Evolutionary conservation across 1,139 yeast species (phyloP), one percentile per base, ranked within the genome.

Genomic region (Hemisphaericaspora xylofermentans): DNA sequence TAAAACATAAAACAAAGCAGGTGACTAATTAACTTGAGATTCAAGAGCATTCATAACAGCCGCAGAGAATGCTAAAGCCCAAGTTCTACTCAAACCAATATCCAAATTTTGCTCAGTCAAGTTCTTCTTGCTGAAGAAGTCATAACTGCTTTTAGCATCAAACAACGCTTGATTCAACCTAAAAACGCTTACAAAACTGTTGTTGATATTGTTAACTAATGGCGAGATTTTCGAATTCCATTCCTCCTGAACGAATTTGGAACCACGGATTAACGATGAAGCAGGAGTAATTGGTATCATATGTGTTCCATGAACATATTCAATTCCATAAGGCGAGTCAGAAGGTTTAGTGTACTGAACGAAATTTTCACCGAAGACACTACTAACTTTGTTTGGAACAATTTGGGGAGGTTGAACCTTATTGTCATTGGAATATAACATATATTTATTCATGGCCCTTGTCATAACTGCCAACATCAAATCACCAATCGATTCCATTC

Each of bases 231-330:
- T 64, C 41, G 69, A 66, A 16, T 71, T 68, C 96, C 96, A 91
- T 66, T 91, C 98, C 63, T 88, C 80, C 48, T 69, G 53, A n/a
- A 84, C 95, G 62, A 81, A 91, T 1, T 66, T 62, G 1, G 88
- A 78, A 3, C 73, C 68, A 59, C 98, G 77, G 35, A 88, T 74
- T 47, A 76, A 80, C 1, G 93, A 82, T n/a, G 96, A 84, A 17
- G 85, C 80, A 0, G 96, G 93, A 0, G 95, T 88, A 36, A 87
- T 69, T 16, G 98, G 64, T 27, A 91, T 73, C 83, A 93, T 93
- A 60, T 91, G 97, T 47, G 91, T 89, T 57, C 96, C 96, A 57
- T 91, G 97, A 42, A 91, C 89, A 61, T 84, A 91, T 62, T 91
- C 93, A 43, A 71, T 63, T 9, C 40, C 35, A 61, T 80, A 78